phyloP scores from a whole-genome alignment of 2,329 filamentous ascomycete species.

The Fusarium incarnatum region DNA sequence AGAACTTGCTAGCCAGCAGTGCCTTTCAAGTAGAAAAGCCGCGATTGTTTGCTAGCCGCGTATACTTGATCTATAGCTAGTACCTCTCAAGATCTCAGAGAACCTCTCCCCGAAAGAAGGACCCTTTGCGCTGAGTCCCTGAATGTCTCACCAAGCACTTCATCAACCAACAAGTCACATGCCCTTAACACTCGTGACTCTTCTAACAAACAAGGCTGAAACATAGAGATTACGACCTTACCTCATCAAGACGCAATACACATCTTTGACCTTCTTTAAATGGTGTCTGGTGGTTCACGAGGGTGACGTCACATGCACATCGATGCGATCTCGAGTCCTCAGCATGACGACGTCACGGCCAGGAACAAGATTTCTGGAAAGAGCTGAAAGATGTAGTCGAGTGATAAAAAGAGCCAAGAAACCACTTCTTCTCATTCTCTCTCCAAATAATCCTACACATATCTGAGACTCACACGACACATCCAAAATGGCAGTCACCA shows the following conservation, averaged over 20 bases:
- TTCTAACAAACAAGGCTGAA: background rate
- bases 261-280: background rate
- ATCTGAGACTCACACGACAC: background rate
- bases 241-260: constrained; percentile 35
- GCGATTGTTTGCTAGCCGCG: too few relatives aligned
- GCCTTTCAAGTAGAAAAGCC: too few relatives aligned
- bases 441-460: too few relatives aligned
- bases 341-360: constrained; percentile 48
- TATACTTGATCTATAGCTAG: too few relatives aligned
- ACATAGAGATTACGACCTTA: background rate
- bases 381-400: background rate
- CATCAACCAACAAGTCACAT: constrained; percentile 2
- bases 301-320: constrained; percentile 46
- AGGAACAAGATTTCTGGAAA: constrained; percentile 21
- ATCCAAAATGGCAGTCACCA: constrained; percentile 50
- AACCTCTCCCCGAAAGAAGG: background rate
- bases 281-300: constrained; percentile 36
- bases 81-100: too few relatives aligned
- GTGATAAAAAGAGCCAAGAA: constrained; percentile 8
- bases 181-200: constrained; percentile 1
- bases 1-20: background rate
- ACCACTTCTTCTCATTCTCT: background rate
- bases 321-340: constrained; percentile 16
- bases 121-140: background rate
- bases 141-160: background rate